Conservation (phyloP, 176 grass and related monocot species). For the Pontederia crassipes region DNA sequence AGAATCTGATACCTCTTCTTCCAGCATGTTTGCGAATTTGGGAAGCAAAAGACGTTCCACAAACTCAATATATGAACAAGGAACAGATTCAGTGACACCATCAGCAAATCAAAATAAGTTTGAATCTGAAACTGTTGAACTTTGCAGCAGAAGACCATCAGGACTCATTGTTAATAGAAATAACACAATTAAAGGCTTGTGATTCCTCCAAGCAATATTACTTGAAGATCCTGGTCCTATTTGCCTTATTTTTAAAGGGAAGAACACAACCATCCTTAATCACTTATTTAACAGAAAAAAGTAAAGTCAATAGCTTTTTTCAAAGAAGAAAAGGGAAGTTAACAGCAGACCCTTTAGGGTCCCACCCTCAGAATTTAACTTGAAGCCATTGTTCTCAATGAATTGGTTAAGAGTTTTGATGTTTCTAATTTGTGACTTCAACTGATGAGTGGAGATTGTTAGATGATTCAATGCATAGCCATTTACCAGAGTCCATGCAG, state of each 20-base stretch:
- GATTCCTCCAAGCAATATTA: no score
- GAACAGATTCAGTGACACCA: slow-evolving; percentile 55
- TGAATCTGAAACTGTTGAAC: slow-evolving; percentile 88
- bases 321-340: slow-evolving; percentile 9
- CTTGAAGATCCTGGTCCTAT: slow-evolving; percentile 12
- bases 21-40: slow-evolving; percentile 54
- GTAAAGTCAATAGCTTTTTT: slow-evolving; percentile 9
- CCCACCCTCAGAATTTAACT: slow-evolving; percentile 84
- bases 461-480: slow-evolving; percentile 95
- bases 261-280: no score
- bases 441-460: slow-evolving; percentile 59
- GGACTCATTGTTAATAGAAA: slow-evolving; percentile 64
- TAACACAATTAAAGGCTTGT: slow-evolving; percentile 6
- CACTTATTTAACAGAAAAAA: no score
- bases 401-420: slow-evolving; percentile 74
- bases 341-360: slow-evolving; percentile 62
- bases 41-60: slow-evolving; percentile 74
- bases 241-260: no score
- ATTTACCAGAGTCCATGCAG: slow-evolving; percentile 95
- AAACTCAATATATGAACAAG: slow-evolving; percentile 93
- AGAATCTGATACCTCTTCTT: slow-evolving; percentile 43
- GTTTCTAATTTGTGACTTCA: slow-evolving; percentile 65
- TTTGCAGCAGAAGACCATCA: slow-evolving; percentile 90
- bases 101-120: slow-evolving; percentile 64
- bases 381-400: slow-evolving; percentile 80